These are phyloP conservation scores for Geum urbanum DNA, from an alignment of 306 rosid species.

Conservation along the genomic window DNA sequence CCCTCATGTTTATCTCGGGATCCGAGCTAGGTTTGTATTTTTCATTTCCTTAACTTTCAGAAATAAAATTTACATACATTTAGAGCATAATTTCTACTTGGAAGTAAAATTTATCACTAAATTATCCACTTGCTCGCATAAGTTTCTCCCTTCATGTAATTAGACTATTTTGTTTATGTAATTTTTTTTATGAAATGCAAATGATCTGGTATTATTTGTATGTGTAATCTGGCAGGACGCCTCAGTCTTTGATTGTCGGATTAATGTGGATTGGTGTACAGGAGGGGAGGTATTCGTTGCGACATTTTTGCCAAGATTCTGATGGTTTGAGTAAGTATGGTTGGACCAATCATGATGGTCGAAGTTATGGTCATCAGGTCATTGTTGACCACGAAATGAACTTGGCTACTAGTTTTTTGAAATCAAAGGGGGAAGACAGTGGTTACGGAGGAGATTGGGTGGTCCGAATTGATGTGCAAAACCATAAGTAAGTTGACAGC, in stretches of 20 bases:
- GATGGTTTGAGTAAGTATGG: constrained; percentile 80
- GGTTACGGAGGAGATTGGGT: constrained; percentile 99
- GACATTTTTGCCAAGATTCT: constrained; percentile 65
- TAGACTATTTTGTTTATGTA: not conserved
- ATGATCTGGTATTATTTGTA: constrained; percentile 4
- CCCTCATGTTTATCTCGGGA: constrained; percentile 81
- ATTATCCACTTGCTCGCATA: too few relatives aligned
- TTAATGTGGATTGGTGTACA: constrained; percentile 90
- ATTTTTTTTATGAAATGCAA: constrained; percentile 2
- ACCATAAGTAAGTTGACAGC: constrained; percentile 38
- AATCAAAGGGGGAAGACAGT: constrained; percentile 67
- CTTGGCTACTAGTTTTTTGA: constrained; percentile 70
- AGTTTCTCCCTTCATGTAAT: too few relatives aligned
- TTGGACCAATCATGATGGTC: constrained; percentile 82
- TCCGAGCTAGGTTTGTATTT: constrained; percentile 69
- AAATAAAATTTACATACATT: not conserved
- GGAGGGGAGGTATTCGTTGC: constrained; percentile 50
- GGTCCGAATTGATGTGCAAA: constrained; percentile 53
- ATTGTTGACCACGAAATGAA: constrained; percentile 68
- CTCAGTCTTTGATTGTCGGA: constrained; percentile 83
- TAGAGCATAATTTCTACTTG: not conserved
- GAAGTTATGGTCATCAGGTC: constrained; percentile 75
- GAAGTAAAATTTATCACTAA: not conserved
- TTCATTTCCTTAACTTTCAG: not conserved
- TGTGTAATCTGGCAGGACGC: constrained; percentile 59